Base-by-base conservation (phyloP, 2,329 filamentous ascomycete genomes). In the Leptographium lundbergii region DNA sequence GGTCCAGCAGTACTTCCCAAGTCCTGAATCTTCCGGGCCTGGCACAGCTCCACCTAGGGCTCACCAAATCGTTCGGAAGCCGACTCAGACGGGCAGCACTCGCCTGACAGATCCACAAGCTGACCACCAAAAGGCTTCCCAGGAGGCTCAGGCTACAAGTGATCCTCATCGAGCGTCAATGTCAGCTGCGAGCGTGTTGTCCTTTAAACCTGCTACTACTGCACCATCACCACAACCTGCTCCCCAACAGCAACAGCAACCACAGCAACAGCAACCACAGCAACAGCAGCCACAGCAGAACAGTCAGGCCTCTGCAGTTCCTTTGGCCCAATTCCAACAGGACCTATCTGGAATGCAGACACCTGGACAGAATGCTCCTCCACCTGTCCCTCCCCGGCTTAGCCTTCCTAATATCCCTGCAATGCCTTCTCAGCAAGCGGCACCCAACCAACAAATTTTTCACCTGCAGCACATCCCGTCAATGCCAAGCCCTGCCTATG, bases 401-500 rank as follows among this genome's bases (percentile, higher is more conserved):
- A 51, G 48, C 48, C 24, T 32, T 25, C 48, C 48, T 13, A 9
- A 4, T 25, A 29, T 51, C 6, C 48, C 25, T 17, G 3, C 25
- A 19, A 9, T 54, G 51, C 7, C 51, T 22, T 4, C 14, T 6
- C 27, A 29, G 22, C 51, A 34, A n/a, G 24, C 27, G 19, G 9
- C 50, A n/a, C 17, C 24, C 2, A 27, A 6, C 14, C 25, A 14
- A 22, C 59, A 45, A 39, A 42, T 48, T 22, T 58, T 55, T 7
- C 57, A 55, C 5, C 45, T 24, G 2, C 48, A 51, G 10, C 60
- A 61, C 25, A 55, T 45, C 51, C 58, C 60, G 6, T 54, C 59
- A 19, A 29, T 56, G 56, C 59, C 56, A 7, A 47, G n/a, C 3
- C 19, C 19, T 10, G 51, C 9, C 1, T 36, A 54, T 29, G 11